Percentiles rank a stretch among this genome's conserved stretches.
These are phyloP conservation scores for Cylindrotheca closterium DNA, from an alignment of 108 stramenopile species.

Conservation along the genomic window DNA sequence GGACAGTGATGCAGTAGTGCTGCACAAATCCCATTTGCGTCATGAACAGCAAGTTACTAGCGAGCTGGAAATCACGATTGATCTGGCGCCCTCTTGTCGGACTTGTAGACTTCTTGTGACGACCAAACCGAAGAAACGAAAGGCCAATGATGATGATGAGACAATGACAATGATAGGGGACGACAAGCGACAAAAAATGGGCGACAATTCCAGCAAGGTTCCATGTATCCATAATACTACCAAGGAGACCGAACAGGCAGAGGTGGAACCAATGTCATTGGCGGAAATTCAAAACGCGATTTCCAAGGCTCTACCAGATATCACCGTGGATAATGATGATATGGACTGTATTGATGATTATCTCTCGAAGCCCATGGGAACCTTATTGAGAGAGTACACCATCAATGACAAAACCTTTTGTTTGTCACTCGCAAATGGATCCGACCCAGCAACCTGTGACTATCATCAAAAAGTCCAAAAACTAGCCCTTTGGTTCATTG, in stretches of 20 bases:
- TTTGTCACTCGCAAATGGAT: conserved; percentile 60
- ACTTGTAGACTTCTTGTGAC: conserved; percentile 16
- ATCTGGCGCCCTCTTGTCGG: conserved; percentile 45
- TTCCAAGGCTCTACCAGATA: conserved; percentile 18
- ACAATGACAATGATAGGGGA: background rate
- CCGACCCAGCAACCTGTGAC: conserved; percentile 23
- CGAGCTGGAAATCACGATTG: conserved; percentile 32
- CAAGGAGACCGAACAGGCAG: background rate
- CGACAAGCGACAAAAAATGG: background rate
- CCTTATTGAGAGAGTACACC: conserved; percentile 25
- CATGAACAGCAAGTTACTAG: conserved; percentile 21
- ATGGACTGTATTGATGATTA: conserved; percentile 13
- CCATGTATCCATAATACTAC: background rate
- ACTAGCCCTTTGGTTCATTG: conserved; percentile 73
- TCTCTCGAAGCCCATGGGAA: conserved; percentile 31
- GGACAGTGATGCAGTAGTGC: background rate
- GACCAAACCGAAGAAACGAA: background rate
- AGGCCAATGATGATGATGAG: background rate
- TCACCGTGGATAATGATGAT: conserved; percentile 1
- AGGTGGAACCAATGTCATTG: conserved; percentile 26
- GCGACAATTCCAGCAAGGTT: background rate
- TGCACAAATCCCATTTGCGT: conserved; percentile 28
- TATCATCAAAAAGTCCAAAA: conserved; percentile 68
- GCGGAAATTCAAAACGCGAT: conserved; percentile 59
- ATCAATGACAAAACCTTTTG: conserved; percentile 40